A percentile compares a stretch with the other conserved stretches of the same genome.
These are phyloP conservation scores for Kodamaea kakaduensis DNA, from an alignment of 805 yeast genomes.

Conservation along the genomic window DNA sequence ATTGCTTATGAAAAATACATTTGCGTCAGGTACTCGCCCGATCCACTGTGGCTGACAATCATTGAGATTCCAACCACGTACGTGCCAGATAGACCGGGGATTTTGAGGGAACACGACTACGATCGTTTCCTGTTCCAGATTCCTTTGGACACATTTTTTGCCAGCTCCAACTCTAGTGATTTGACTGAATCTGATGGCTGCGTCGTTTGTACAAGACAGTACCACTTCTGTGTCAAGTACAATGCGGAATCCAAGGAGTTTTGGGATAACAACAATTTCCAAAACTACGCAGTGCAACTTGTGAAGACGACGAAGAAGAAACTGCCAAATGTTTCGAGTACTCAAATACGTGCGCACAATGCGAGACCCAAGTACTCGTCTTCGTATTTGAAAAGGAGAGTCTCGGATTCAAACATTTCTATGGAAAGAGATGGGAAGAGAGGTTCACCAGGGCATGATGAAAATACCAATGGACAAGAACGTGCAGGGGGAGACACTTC, in stretches of 20 bases:
- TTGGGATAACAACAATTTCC: constrained; percentile 73
- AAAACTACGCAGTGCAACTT: constrained; percentile 56
- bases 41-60: constrained; percentile 68
- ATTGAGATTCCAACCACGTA: constrained; percentile 64
- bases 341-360: constrained; percentile 17
- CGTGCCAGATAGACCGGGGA: constrained; percentile 50
- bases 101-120: constrained; percentile 47
- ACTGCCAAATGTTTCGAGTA: constrained; percentile 1
- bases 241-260: constrained; percentile 45
- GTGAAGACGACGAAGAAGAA: constrained; percentile 19
- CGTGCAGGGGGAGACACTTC: too few relatives aligned
- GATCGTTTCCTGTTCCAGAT: constrained; percentile 72
- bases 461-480: too few relatives aligned
- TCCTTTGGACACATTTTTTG: constrained; percentile 42
- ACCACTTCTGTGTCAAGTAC: constrained; percentile 57
- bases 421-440: constrained; percentile 9
- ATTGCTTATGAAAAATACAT: constrained; percentile 64
- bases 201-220: constrained; percentile 16
- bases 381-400: constrained; percentile 32
- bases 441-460: too few relatives aligned
- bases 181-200: constrained; percentile 7
- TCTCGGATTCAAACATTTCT: constrained; percentile 24
- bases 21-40: constrained; percentile 67
- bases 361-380: constrained; percentile 36
- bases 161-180: constrained; percentile 8